phyloP scores from a whole-genome alignment of 2,329 filamentous ascomycete genomes.

The Botryosphaeria dothidea region DNA sequence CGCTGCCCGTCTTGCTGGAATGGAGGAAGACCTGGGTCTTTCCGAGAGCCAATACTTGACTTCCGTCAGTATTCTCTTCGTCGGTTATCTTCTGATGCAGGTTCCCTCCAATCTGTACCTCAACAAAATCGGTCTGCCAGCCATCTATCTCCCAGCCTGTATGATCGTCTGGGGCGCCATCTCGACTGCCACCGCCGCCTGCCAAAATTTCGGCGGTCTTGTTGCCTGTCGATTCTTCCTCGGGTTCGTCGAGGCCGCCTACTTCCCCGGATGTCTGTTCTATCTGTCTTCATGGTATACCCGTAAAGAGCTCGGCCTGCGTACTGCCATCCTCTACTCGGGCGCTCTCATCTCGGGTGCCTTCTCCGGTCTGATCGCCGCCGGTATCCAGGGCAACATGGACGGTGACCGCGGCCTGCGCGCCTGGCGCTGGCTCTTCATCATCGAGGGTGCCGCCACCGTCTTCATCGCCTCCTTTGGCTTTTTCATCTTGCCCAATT shows the following conservation, averaged over 20 bases:
- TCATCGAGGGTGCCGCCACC: constrained; percentile 22
- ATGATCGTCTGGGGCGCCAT: constrained; percentile 46
- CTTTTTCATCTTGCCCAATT: constrained; percentile 66
- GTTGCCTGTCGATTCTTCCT: constrained; percentile 55
- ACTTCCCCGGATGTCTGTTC: constrained; percentile 61
- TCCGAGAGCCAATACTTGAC: constrained; percentile 60
- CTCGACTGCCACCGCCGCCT: constrained; percentile 39
- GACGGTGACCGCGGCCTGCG: constrained; percentile 57
- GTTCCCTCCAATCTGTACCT: constrained; percentile 51
- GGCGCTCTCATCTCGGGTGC: constrained; percentile 70
- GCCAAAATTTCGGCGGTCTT: constrained; percentile 48
- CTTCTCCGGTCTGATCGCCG: constrained; percentile 64
- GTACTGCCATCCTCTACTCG: constrained; percentile 67
- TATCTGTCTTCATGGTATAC: constrained; percentile 70
- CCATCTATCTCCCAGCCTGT: constrained; percentile 42
- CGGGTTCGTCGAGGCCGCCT: constrained; percentile 56
- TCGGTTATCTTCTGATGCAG: constrained; percentile 53
- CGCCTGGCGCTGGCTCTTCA: constrained; percentile 53
- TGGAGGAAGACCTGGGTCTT: constrained; percentile 62
- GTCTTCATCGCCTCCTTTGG: constrained; percentile 59
- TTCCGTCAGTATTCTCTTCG: constrained; percentile 58
- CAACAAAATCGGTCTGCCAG: constrained; percentile 41
- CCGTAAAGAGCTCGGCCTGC: constrained; percentile 65
- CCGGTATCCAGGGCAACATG: constrained; percentile 67
- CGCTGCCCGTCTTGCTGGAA: constrained; percentile 61